phyloP scores from a whole-genome alignment of 768 basidiomycete species.

The Phaeotremella fagi region DNA sequence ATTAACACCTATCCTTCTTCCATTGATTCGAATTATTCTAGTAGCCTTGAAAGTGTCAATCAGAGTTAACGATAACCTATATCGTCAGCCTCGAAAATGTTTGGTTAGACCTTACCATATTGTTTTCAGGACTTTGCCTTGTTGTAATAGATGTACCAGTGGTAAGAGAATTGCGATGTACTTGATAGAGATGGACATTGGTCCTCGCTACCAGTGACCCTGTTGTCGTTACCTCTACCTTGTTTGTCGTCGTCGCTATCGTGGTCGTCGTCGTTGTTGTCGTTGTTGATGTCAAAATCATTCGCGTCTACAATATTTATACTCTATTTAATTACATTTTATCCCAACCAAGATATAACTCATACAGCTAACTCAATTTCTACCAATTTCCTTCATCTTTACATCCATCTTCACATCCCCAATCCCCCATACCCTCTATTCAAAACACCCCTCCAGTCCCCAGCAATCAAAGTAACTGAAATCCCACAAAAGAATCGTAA shows the following conservation, averaged over 20 bases:
- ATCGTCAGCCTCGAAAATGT: too few species aligned
- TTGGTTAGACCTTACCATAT: too few species aligned
- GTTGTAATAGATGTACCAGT: too few species aligned
- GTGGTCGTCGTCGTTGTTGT: background rate
- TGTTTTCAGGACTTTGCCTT: too few species aligned
- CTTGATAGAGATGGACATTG: too few species aligned
- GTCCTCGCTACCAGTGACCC: too few species aligned
- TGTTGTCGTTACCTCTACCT: too few species aligned
- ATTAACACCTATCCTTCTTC: conserved; percentile 21
- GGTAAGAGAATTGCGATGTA: too few species aligned
- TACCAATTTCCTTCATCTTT: too few species aligned
- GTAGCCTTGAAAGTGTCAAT: conserved; percentile 35
- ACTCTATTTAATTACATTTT: background rate
- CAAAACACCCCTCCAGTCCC: background rate
- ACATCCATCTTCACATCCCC: conserved; percentile 3
- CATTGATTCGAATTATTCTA: conserved; percentile 21
- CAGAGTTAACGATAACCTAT: too few species aligned
- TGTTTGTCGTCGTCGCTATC: too few species aligned
- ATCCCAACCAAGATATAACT: background rate
- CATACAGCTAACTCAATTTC: too few species aligned
- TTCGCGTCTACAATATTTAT: background rate
- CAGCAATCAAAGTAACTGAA: background rate
- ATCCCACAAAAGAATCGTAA: conserved; percentile 5
- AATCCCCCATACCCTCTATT: background rate
- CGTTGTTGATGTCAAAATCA: background rate